Percentiles rank a stretch among this genome's conserved stretches.
Evolutionary conservation across 805 yeast species (phyloP).

Genomic region (Suhomyces pyralidae): DNA sequence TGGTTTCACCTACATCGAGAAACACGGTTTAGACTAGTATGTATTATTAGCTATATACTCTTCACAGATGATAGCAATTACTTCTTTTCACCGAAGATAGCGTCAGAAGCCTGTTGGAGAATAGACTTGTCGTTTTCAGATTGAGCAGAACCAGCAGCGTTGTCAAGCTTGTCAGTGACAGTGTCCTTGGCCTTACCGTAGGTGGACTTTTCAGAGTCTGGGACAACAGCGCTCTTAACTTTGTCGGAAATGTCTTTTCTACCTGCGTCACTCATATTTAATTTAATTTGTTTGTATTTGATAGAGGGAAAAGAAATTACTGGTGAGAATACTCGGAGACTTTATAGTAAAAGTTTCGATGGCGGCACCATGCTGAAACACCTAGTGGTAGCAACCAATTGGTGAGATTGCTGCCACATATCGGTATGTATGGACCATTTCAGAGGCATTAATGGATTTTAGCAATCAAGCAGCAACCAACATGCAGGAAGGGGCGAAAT

Average conservation of each 20-base stretch:
- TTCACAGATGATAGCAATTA: conserved; percentile 11
- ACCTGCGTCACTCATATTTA: conserved; percentile 41
- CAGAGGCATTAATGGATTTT: neutral
- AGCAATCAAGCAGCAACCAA: neutral
- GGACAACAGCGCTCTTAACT: conserved; percentile 35
- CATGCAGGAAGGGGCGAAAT: neutral
- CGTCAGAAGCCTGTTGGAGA: conserved; percentile 44
- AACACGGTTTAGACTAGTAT: neutral
- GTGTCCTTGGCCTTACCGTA: conserved; percentile 36
- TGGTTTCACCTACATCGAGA: too few relatives aligned
- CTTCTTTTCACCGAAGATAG: conserved; percentile 40
- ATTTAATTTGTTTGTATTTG: neutral
- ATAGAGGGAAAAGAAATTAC: neutral
- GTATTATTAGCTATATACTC: conserved; percentile 18
- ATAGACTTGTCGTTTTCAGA: conserved; percentile 35
- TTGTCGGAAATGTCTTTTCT: conserved; percentile 43
- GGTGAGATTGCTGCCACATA: neutral
- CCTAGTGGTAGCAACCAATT: neutral
- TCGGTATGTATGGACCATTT: neutral
- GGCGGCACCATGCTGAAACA: neutral
- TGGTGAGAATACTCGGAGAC: neutral
- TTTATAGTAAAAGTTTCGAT: neutral
- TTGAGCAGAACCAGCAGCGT: conserved; percentile 32
- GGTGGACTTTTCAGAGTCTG: conserved; percentile 41
- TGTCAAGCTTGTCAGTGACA: conserved; percentile 36